These are phyloP conservation scores for Filobasidium wieringae DNA, from an alignment of 768 basidiomycete species.

Conservation along the genomic window DNA sequence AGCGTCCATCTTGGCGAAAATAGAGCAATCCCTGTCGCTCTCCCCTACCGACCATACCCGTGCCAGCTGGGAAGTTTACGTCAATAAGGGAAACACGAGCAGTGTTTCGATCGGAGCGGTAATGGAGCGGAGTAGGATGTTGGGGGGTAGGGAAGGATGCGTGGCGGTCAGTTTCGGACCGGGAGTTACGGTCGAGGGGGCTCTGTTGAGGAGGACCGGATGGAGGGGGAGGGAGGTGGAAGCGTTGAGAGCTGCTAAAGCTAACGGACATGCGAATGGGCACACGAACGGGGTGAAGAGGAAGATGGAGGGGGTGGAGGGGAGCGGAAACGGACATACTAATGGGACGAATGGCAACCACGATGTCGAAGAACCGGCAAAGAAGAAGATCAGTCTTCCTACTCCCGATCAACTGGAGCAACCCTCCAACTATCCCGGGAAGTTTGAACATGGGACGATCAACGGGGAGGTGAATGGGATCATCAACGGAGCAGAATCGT, in stretches of 20 bases:
- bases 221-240: conserved; percentile 12
- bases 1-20: conserved; percentile 16
- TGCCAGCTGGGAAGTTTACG: conserved; percentile 17
- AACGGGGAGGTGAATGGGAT: not conserved
- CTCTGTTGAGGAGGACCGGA: conserved; percentile 11
- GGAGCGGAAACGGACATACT: not conserved
- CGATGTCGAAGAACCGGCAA: not conserved
- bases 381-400: no score
- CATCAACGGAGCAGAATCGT: not conserved
- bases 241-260: not conserved
- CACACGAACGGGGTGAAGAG: not conserved
- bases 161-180: conserved; percentile 19
- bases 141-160: conserved; percentile 13
- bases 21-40: conserved; percentile 7
- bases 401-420: not conserved
- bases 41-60: conserved; percentile 11
- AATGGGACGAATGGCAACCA: not conserved
- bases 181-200: conserved; percentile 20
- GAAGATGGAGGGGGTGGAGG: not conserved
- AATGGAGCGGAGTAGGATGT: conserved; percentile 8
- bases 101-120: conserved; percentile 18
- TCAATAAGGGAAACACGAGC: conserved; percentile 15
- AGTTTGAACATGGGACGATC: not conserved
- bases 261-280: not conserved
- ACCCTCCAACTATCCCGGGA: not conserved